Percentiles rank a stretch among this genome's conserved stretches.
Conservation (phyloP, 2,329 filamentous ascomycete species). For the Phoma herbarum region DNA sequence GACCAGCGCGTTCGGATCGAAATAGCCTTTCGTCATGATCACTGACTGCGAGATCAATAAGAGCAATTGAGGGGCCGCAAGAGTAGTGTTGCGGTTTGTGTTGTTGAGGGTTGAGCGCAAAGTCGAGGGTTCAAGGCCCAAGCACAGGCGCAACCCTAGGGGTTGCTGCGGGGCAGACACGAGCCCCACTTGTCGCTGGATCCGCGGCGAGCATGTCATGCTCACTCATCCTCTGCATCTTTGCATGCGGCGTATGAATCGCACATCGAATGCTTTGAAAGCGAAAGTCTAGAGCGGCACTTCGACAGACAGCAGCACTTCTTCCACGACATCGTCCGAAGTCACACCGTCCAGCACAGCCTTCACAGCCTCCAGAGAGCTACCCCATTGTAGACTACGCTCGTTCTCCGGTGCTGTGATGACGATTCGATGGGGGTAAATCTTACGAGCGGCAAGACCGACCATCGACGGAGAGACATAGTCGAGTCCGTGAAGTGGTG, state of each 20-base stretch:
- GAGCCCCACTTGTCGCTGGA: slow-evolving; percentile 31
- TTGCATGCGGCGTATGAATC: background rate
- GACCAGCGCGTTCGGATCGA: slow-evolving; percentile 28
- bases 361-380: slow-evolving; percentile 74
- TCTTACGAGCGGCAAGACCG: slow-evolving; percentile 80
- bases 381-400: slow-evolving; percentile 93
- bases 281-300: slow-evolving; percentile 57
- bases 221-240: slow-evolving; percentile 35
- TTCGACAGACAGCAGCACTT: slow-evolving; percentile 65
- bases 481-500: slow-evolving; percentile 79
- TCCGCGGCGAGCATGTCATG: slow-evolving; percentile 33
- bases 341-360: slow-evolving; percentile 69
- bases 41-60: background rate
- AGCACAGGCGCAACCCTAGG: slow-evolving; percentile 22
- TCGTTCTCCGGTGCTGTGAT: slow-evolving; percentile 76
- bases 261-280: background rate
- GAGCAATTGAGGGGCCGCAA: slow-evolving; percentile 8
- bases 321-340: slow-evolving; percentile 65
- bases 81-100: slow-evolving; percentile 11
- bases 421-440: slow-evolving; percentile 84
- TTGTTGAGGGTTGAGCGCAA: slow-evolving; percentile 9
- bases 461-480: slow-evolving; percentile 88
- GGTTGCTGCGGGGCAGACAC: slow-evolving; percentile 27
- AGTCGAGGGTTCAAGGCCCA: slow-evolving; percentile 10
- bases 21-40: slow-evolving; percentile 35